Base-by-base conservation (phyloP, 345 rosid species). In the Boechera retrofracta region DNA sequence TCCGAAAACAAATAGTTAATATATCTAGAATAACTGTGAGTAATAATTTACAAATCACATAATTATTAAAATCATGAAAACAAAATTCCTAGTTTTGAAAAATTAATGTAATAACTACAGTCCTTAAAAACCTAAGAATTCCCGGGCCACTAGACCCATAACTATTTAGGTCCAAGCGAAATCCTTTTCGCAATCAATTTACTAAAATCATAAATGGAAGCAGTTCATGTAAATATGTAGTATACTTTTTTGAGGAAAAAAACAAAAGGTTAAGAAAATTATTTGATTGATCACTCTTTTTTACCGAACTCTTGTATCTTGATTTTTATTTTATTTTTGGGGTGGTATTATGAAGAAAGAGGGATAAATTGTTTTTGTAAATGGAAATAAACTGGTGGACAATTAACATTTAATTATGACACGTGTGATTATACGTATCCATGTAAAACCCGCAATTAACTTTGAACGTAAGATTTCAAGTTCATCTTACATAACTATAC, bases 401-500 rank as follows among this genome's bases (percentile, higher is more conserved):
- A 58, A 58, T 67, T 75, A 67, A 29, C 73, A 67, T 67, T 61
- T 75, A 75, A 47, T 28, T 5, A 36, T 13, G 35, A 58, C 48
- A 58, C 53, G 42, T 75, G 21, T 8, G 31, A 13, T 41, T 48
- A 49, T 67, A 75, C 53, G 73, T 75, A 67, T 36, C 15, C 9
- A 75, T 58, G 67, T 75, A 67, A 48, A 67, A 66, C 72, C 59
- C 73, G 73, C 33, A 67, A 67, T 58, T 67, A 48, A 49, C 59
- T 59, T 38, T 38, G 61, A 48, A 57, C 58, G 59, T 56, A 66
- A 66, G 7, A 58, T 48, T 35, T 47, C 38, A 65, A 44, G 13
- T 15, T 49, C 51, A 72, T 48, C 67, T 13, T 71, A 16, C 21
- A 59, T 71, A 26, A 49, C 11, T 42, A 55, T 44, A 74, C 47